A percentile compares a stretch with the other conserved stretches of the same genome.
These are phyloP conservation scores for Bullera alba DNA, from an alignment of 768 basidiomycete species.

Conservation along the genomic window DNA sequence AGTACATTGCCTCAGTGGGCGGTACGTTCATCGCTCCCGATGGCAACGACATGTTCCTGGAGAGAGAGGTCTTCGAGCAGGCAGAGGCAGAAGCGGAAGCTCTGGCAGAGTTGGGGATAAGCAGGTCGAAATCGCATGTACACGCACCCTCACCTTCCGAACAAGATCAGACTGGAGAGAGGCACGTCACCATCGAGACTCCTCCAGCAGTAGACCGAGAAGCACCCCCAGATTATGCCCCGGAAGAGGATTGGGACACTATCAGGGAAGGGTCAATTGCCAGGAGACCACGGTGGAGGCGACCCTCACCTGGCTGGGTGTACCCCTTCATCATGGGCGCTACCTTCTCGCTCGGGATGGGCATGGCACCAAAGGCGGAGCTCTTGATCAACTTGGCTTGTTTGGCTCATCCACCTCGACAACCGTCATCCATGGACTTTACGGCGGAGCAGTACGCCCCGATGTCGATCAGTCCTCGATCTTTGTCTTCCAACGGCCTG, in stretches of 20 bases:
- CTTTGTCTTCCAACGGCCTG: background rate
- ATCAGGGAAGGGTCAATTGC: conserved; percentile 20
- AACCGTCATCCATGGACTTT: background rate
- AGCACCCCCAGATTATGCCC: conserved; percentile 2
- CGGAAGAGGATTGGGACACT: conserved; percentile 17
- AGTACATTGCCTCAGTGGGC: too few species aligned
- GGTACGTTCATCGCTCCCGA: too few species aligned
- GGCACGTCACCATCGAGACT: too few species aligned
- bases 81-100: too few species aligned
- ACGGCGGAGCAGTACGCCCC: background rate
- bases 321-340: conserved; percentile 34
- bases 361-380: conserved; percentile 37
- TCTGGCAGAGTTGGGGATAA: too few species aligned
- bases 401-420: conserved; percentile 40
- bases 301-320: conserved; percentile 29
- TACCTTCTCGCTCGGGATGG: conserved; percentile 38
- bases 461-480: background rate
- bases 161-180: too few species aligned
- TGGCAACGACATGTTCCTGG: too few species aligned
- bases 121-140: too few species aligned
- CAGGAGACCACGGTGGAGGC: conserved; percentile 32
- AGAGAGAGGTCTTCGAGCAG: too few species aligned
- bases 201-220: too few species aligned
- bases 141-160: too few species aligned
- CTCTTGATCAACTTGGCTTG: conserved; percentile 43